These are phyloP conservation scores for Fusarium chaquense DNA, from an alignment of 2,329 filamentous ascomycete species.

Conservation along the genomic window DNA sequence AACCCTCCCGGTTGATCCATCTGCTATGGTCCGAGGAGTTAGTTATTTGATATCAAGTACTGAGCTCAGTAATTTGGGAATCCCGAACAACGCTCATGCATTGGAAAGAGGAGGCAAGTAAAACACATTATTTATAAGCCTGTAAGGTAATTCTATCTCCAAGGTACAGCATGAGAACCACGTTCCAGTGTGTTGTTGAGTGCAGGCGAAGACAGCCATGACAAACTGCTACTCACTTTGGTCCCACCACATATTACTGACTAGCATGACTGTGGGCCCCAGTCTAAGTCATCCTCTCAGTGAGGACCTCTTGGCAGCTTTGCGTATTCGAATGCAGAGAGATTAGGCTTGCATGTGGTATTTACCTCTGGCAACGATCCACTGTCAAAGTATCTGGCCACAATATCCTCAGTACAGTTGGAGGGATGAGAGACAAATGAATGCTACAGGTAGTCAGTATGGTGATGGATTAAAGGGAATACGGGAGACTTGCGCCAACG, in stretches of 20 bases:
- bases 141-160: neutral
- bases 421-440: neutral
- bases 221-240: neutral
- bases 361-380: constrained; percentile 2
- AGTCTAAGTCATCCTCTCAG: neutral
- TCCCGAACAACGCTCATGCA: neutral
- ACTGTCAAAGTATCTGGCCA: constrained; percentile 1
- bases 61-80: neutral
- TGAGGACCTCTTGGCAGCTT: too few relatives aligned
- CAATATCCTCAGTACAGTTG: constrained; percentile 5
- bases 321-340: neutral
- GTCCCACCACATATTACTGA: neutral
- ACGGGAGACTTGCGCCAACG: neutral
- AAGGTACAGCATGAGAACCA: neutral
- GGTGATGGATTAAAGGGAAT: neutral
- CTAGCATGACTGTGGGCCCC: neutral
- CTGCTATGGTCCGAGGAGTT: neutral
- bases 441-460: neutral
- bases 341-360: constrained; percentile 2
- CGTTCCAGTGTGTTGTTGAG: neutral
- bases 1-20: neutral
- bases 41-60: neutral
- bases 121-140: neutral
- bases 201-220: neutral
- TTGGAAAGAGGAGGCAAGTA: neutral